A percentile compares a stretch with the other conserved stretches of the same genome.
Evolutionary conservation across 1,284 basidiomycete genomes (phyloP).

Genomic region (Tausonia pullulans): DNA sequence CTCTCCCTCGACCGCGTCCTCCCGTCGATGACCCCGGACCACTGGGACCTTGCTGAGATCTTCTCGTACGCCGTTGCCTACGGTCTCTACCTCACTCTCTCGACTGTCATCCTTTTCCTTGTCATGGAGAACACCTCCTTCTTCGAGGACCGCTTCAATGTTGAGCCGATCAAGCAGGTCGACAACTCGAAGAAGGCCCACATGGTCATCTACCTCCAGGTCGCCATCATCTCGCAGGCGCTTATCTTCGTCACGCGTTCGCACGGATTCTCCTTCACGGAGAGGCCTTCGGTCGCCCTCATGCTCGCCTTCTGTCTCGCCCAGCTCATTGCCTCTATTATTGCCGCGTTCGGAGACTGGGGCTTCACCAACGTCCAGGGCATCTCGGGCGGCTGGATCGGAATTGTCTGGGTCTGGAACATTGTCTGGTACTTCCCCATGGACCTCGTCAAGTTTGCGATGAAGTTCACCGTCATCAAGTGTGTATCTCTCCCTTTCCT

Average conservation of each 20-base stretch:
- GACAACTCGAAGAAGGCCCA: slow-evolving; percentile 41
- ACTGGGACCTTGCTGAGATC: slow-evolving; percentile 93
- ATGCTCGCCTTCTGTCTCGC: slow-evolving; percentile 84
- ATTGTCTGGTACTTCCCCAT: slow-evolving; percentile 90
- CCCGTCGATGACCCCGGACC: slow-evolving; percentile 81
- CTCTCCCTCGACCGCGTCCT: slow-evolving; percentile 92
- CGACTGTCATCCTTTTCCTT: slow-evolving; percentile 70
- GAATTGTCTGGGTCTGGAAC: slow-evolving; percentile 95
- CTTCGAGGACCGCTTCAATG: slow-evolving; percentile 80
- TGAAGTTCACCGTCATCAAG: slow-evolving; percentile 87
- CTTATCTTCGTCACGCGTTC: slow-evolving; percentile 95
- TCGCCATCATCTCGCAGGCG: slow-evolving; percentile 96
- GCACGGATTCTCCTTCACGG: slow-evolving; percentile 96
- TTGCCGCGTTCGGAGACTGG: slow-evolving; percentile 85
- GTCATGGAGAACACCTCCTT: slow-evolving; percentile 79
- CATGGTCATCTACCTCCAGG: slow-evolving; percentile 62
- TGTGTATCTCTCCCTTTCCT: slow-evolving; percentile 19
- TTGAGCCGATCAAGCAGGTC: slow-evolving; percentile 38
- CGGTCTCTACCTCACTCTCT: slow-evolving; percentile 81
- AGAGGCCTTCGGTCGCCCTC: slow-evolving; percentile 71
- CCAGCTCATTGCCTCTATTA: slow-evolving; percentile 88
- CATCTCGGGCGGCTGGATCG: slow-evolving; percentile 88
- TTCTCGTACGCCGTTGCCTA: slow-evolving; percentile 92
- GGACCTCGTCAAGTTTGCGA: slow-evolving; percentile 89
- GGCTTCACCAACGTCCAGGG: slow-evolving; percentile 68